Percentiles rank a stretch among this genome's conserved stretches.
Conservation (phyloP, 768 basidiomycete species). For the Podaxis pistillaris region DNA sequence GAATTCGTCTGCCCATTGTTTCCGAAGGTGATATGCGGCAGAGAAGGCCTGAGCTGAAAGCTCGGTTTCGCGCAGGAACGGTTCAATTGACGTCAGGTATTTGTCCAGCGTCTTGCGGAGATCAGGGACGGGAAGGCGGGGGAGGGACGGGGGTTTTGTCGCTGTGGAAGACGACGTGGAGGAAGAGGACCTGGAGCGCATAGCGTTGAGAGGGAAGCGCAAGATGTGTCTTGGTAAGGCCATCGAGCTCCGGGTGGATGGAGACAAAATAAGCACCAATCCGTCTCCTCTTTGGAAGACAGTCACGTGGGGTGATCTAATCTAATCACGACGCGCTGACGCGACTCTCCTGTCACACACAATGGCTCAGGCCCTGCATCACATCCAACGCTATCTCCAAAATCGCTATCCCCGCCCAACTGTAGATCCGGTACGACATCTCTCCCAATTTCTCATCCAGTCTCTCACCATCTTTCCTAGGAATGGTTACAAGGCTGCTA, state of each 20-base stretch:
- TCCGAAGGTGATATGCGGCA: constrained; percentile 51
- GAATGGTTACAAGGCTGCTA: constrained; percentile 79
- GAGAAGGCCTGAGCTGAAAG: constrained; percentile 52
- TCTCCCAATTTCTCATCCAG: neutral
- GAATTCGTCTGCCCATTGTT: constrained; percentile 67
- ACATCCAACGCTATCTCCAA: neutral
- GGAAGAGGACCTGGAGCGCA: constrained; percentile 3
- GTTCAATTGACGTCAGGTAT: constrained; percentile 77
- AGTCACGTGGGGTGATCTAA: constrained; percentile 19
- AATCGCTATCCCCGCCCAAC: constrained; percentile 8
- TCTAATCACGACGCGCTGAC: constrained; percentile 27
- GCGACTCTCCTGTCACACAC: neutral
- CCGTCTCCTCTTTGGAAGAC: neutral
- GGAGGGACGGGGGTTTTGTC: constrained; percentile 36
- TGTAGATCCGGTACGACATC: constrained; percentile 5
- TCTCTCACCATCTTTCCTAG: constrained; percentile 32
- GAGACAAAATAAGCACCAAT: constrained; percentile 16
- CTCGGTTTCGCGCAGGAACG: constrained; percentile 77
- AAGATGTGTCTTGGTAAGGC: neutral
- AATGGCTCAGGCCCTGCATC: constrained; percentile 6
- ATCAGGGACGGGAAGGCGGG: constrained; percentile 81
- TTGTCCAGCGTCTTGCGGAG: constrained; percentile 70
- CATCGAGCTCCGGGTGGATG: neutral
- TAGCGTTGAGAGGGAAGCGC: neutral
- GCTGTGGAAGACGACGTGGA: constrained; percentile 6